Base-by-base conservation (phyloP, 78 protist genomes). In the Acrasis kona region DNA sequence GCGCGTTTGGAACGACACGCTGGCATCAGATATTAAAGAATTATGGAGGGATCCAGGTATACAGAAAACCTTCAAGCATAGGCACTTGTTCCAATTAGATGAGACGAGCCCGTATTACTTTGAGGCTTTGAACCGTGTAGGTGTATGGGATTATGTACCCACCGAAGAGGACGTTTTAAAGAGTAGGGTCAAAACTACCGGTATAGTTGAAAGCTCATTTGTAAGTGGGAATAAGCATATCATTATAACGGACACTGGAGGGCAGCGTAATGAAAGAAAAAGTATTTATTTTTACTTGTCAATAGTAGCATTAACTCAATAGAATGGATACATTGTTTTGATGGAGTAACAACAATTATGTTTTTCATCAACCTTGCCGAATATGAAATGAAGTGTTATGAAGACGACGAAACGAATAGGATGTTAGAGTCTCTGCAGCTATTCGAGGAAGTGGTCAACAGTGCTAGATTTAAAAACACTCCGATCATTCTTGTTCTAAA, bases 401-500 rank as follows among this genome's bases (percentile, higher is more conserved):
- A 92, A 67, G 93, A 92, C 66, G 85, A 78, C 35, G 79, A 79
- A 12, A 86, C 76, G 74, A 72, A 58, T 27, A 88, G 98, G 40
- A 90, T 94, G 93, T 83, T 77, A 68, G 98, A 94, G 82, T 81
- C 95, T 1, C 79, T 94, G 39, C 50, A 77, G 69, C 89, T 95
- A 27, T 92, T 92, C 75, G 91, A 87, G 57, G 92, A 89, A 30
- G 89, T 91, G 58, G 87, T 94, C 83, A 95, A 95, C 73, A 61
- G 74, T 27, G 79, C 76, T 57, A 91, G 95, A 95, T 95, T 95
- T 84, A 8, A 39, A 31, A 38, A 88, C 28, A 90, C 96, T 1
- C 70, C 90, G 32, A 89, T 93, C 83, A 91, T 95, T 27, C 87
- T 95, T 58, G 92, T 95, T 81, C 67, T 94, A 27, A 94, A 94